Percentiles rank a stretch among this genome's conserved stretches.
These are phyloP conservation scores for Hypoxylon sp. DNA, from an alignment of 2,329 filamentous ascomycete species.

Conservation along the genomic window DNA sequence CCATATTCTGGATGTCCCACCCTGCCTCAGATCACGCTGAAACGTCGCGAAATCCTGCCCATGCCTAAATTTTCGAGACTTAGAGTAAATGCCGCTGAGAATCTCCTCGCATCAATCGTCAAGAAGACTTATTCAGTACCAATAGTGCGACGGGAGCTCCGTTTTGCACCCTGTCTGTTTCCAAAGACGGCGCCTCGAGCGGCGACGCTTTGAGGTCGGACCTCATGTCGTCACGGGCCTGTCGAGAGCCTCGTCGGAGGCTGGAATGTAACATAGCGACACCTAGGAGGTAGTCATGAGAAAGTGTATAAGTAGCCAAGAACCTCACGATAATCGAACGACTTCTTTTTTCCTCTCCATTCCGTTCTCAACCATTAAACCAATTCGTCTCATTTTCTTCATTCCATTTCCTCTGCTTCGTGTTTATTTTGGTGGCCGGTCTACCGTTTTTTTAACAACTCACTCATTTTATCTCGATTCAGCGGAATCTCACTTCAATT, in stretches of 20 bases:
- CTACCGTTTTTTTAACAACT: constrained; percentile 43
- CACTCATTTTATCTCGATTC: constrained; percentile 35
- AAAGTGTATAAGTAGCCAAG: constrained; percentile 47
- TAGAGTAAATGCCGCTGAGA: constrained; percentile 27
- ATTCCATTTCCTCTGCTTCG: constrained; percentile 38
- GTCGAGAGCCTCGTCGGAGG: constrained; percentile 7
- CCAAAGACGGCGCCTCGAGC: constrained; percentile 32
- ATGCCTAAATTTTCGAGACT: constrained; percentile 14
- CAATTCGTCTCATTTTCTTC: constrained; percentile 41
- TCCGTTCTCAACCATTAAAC: constrained; percentile 39
- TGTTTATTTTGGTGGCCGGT: constrained; percentile 47
- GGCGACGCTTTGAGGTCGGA: constrained; percentile 18
- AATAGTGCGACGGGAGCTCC: constrained; percentile 25
- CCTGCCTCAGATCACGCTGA: constrained; percentile 45
- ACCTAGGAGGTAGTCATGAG: neutral
- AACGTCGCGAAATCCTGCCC: constrained; percentile 47
- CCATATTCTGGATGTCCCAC: constrained; percentile 42
- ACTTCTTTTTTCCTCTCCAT: constrained; percentile 40
- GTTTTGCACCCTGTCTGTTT: constrained; percentile 41
- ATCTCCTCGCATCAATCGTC: constrained; percentile 20
- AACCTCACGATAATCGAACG: constrained; percentile 22
- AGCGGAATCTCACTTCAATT: constrained; percentile 26
- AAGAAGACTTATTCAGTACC: constrained; percentile 23
- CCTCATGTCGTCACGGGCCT: constrained; percentile 15
- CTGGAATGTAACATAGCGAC: constrained; percentile 5